Conservation (phyloP, 2,329 filamentous ascomycete genomes). For the Akanthomyces lecanii region DNA sequence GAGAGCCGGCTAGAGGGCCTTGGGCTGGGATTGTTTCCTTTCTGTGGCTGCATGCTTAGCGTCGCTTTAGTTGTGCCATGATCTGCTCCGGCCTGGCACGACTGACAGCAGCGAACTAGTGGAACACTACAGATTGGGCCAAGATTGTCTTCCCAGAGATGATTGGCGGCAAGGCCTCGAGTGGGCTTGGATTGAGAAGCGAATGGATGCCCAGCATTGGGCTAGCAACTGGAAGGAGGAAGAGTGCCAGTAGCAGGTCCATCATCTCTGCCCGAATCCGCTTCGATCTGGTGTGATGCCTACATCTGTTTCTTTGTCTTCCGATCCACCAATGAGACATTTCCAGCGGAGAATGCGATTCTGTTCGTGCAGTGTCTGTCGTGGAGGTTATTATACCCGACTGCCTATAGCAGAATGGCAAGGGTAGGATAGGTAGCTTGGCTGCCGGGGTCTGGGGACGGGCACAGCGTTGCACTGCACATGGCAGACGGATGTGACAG, state of each 20-base stretch:
- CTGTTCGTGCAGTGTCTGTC: background rate
- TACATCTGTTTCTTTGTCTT: background rate
- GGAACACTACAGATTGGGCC: background rate
- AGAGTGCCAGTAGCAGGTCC: too few relatives aligned
- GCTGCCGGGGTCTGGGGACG: background rate
- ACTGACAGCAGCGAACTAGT: background rate
- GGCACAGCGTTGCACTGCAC: background rate
- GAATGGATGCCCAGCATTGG: background rate
- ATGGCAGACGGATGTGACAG: too few relatives aligned
- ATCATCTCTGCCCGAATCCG: background rate
- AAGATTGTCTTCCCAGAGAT: background rate
- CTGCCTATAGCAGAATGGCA: background rate
- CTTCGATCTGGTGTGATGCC: background rate
- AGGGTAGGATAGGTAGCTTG: background rate
- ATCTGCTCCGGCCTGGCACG: background rate
- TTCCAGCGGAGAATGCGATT: background rate
- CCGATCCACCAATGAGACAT: constrained; percentile 1
- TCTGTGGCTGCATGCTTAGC: constrained; percentile 6
- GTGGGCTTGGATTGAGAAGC: background rate
- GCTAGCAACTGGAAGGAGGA: background rate
- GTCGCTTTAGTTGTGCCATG: background rate
- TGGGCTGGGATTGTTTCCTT: background rate
- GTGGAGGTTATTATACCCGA: background rate
- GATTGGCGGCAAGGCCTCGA: constrained; percentile 4
- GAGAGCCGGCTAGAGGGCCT: background rate